Evolutionary conservation across 768 basidiomycete species (phyloP), one percentile per base, ranked within the genome.

Genomic region (Gloeophyllum trabeum): DNA sequence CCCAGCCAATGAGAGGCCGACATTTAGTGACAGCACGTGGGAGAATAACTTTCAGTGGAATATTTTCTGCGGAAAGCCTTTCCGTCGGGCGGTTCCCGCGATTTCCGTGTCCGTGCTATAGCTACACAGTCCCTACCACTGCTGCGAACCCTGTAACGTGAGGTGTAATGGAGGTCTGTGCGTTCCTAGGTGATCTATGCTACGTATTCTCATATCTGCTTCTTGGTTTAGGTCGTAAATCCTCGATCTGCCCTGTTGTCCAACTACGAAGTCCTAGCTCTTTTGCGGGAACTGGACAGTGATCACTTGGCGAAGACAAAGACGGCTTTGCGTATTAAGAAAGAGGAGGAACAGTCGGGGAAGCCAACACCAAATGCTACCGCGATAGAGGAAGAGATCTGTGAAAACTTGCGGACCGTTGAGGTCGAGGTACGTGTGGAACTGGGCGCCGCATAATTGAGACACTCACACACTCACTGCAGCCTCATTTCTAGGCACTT

Each of bases 341-440:
- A 86, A 52, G 81, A 83, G 52, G 84, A 87, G 48, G 81, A 81
- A 45, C 59, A 67, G 0, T 56, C 73, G 3, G 70, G 66, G 5
- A 44, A 52, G 6, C 43, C 44, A 5, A 43, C 59, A 0, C 32
- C 66, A 48, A 42, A 61, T 51, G 47, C 45, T 39, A 44, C 46
- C 42, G 30, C 57, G 30, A 52, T 62, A 24, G 48, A 62, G 4
- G 70, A 76, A 16, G 82, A 84, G 32, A 67, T 84, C 38, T 76
- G 76, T 44, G 81, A 90, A 56, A 91, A 92, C 54, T 51, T 93
- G 45, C 68, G 89, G 47, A 92, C 90, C 13, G 69, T 92, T 32
- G 85, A 90, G 56, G 79, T 92, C 40, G 84, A 92, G 71, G 84
- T 84, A 54, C 45, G 67, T 52, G 12, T 23, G 6, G 19, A 43